phyloP scores from a whole-genome alignment of 768 basidiomycete genomes.

The Botryobasidium botryosum region DNA sequence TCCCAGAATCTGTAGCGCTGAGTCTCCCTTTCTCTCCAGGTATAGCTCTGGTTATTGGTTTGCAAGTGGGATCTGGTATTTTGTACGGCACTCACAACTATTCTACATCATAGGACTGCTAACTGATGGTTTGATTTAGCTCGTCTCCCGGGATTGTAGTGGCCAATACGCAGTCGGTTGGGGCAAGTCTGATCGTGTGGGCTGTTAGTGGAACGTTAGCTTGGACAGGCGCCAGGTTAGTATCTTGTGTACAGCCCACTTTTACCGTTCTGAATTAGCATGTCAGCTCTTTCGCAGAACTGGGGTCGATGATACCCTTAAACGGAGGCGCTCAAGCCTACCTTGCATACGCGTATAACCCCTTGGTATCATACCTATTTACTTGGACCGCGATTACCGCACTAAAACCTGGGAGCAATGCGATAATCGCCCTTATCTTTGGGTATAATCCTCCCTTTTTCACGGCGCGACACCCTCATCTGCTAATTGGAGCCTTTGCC shows the following conservation, averaged over 20 bases:
- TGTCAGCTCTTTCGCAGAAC: slow-evolving; percentile 74
- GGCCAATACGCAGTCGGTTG: slow-evolving; percentile 75
- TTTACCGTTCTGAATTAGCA: background rate
- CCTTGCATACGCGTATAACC: slow-evolving; percentile 76
- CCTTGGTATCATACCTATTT: slow-evolving; percentile 76
- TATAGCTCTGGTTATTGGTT: slow-evolving; percentile 69
- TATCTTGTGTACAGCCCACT: background rate
- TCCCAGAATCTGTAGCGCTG: too few relatives aligned
- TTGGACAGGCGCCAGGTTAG: slow-evolving; percentile 70
- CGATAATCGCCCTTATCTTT: slow-evolving; percentile 79
- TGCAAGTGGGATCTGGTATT: slow-evolving; percentile 85
- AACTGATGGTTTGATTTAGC: slow-evolving; percentile 28
- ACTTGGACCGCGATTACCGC: slow-evolving; percentile 90
- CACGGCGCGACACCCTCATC: background rate
- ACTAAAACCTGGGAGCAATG: slow-evolving; percentile 69
- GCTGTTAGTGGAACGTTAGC: slow-evolving; percentile 62
- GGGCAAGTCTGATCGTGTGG: slow-evolving; percentile 81
- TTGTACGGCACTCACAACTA: slow-evolving; percentile 46
- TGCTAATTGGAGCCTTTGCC: slow-evolving; percentile 6
- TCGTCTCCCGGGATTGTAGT: slow-evolving; percentile 87
- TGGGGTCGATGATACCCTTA: slow-evolving; percentile 76
- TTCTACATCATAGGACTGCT: background rate
- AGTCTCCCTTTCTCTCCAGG: slow-evolving; percentile 29
- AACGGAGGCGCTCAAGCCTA: slow-evolving; percentile 66
- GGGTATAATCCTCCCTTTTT: slow-evolving; percentile 19